A percentile compares a stretch with the other conserved stretches of the same genome.
Evolutionary conservation across 805 yeast species (phyloP).

Genomic region (Danielia oregonensis): DNA sequence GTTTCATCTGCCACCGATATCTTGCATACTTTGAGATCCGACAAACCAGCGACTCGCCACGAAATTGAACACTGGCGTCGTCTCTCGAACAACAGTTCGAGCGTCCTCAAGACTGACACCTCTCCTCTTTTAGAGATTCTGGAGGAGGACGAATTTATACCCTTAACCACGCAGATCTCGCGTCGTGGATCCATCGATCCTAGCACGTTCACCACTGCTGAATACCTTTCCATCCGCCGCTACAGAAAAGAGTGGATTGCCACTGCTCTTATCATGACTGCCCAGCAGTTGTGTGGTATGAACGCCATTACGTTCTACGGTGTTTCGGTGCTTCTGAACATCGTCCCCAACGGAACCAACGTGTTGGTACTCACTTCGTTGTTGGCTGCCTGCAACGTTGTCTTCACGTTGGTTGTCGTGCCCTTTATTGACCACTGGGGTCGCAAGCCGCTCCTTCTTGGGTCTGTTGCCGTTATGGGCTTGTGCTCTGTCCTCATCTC

Average conservation of each 20-base stretch:
- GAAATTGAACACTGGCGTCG: conserved; percentile 39
- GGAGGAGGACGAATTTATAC: conserved; percentile 1
- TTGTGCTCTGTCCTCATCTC: conserved; percentile 24
- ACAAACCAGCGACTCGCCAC: conserved; percentile 23
- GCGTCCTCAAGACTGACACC: conserved; percentile 1
- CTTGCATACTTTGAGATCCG: conserved; percentile 27
- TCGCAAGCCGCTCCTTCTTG: conserved; percentile 24
- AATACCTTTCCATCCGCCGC: conserved; percentile 17
- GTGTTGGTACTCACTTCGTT: conserved; percentile 16
- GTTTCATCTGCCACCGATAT: conserved; percentile 25
- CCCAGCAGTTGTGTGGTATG: conserved; percentile 32
- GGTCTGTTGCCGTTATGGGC: conserved; percentile 22
- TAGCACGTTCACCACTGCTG: conserved; percentile 16
- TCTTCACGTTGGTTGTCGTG: conserved; percentile 13
- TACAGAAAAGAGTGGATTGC: conserved; percentile 28
- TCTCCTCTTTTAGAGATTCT: conserved; percentile 3
- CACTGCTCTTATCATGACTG: conserved; percentile 32
- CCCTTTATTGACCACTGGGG: conserved; percentile 19
- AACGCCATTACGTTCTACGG: conserved; percentile 25
- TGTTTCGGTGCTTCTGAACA: conserved; percentile 16
- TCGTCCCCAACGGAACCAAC: conserved; percentile 11
- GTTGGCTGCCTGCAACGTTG: conserved; percentile 17
- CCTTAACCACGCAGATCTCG: conserved; percentile 11
- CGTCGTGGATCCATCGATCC: conserved; percentile 31
- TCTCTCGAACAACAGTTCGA: conserved; percentile 14